Evolutionary conservation across 2,329 filamentous ascomycete species (phyloP), one percentile per base, ranked within the genome.

Genomic region (Hawksworthiomyces lignivorus): DNA sequence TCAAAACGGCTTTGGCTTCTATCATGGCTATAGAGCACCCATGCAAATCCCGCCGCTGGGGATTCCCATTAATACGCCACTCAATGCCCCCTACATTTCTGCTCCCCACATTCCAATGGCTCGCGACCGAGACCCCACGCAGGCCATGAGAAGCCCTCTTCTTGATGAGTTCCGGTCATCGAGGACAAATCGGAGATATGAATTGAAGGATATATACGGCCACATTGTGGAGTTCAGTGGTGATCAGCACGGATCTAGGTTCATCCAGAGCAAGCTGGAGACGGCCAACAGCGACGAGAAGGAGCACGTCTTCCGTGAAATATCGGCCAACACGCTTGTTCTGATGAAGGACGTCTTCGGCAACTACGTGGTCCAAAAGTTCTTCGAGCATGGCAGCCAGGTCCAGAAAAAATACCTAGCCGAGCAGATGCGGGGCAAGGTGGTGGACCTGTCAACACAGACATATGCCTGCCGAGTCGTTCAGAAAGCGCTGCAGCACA

Each of bases 351-450:
- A 97, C 59, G 83, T 97, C 0, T 98, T 96, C 57, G 92, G 92
- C 41, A 98, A 98, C 61, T 98, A 97, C 57, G 92, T 98, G 27
- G 89, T 97, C 29, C 92, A 98, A 57, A 97, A 96, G 60, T 82
- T 97, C 58, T 96, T 97, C 48, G 90, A 97, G 59, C 87, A 97
- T 59, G 90, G 92, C 29, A 94, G 87, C 52, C 89, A 95, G 62
- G 75, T 82, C 0, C 92, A 98, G 65, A 98, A 98, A 68, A 88
- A 83, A 61, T 73, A 84, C 3, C 64, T 98, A 31, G 88, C 87
- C 1, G 79, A 80, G 49, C 80, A 85, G 60, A 96, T 97, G 88
- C 86, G 83, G 59, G 84, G 84, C 7, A 85, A 89, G 56, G 80
- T 97, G 11, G 67, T 85, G 34, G 75, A 80, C 24, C 66, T 98